Conservation (phyloP, 2,329 filamentous ascomycete genomes). For the Aspergillus ochraceoroseus region DNA sequence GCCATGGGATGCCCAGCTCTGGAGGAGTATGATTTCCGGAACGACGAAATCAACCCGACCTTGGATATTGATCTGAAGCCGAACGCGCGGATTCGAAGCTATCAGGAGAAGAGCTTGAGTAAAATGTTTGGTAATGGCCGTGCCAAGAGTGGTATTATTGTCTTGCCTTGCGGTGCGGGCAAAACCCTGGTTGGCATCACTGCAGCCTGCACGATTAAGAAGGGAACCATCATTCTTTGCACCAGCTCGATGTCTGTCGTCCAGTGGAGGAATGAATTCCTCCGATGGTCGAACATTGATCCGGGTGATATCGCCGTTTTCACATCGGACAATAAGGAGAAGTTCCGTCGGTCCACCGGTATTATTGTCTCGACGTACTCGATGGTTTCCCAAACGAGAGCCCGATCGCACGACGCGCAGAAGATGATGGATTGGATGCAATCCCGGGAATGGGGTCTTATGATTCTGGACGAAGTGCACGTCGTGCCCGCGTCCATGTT, state of each 20-base stretch:
- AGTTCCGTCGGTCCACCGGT: conserved; percentile 81
- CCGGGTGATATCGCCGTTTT: conserved; percentile 92
- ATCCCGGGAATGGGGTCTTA: conserved; percentile 88
- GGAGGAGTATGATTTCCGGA: conserved; percentile 95
- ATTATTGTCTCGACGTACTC: conserved; percentile 97
- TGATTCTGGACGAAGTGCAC: conserved; percentile 96
- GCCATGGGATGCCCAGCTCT: conserved; percentile 81
- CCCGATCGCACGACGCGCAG: conserved; percentile 83
- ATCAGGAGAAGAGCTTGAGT: conserved; percentile 94
- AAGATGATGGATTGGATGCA: conserved; percentile 97
- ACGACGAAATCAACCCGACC: conserved; percentile 82
- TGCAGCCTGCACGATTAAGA: conserved; percentile 95
- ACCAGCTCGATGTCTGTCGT: conserved; percentile 97
- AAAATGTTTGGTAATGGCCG: conserved; percentile 99
- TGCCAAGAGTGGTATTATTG: conserved; percentile 95
- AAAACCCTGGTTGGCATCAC: conserved; percentile 99
- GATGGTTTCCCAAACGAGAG: conserved; percentile 91
- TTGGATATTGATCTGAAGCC: conserved; percentile 91
- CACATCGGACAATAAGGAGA: conserved; percentile 84
- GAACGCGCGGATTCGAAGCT: conserved; percentile 81
- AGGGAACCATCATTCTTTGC: conserved; percentile 89
- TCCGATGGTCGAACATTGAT: conserved; percentile 98
- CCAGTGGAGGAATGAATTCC: conserved; percentile 92
- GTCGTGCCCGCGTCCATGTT: conserved; percentile 97
- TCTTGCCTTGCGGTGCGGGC: conserved; percentile 90